Percentiles rank a stretch among this genome's conserved stretches.
These are phyloP conservation scores for Halenospora varia DNA, from an alignment of 495 filamentous ascomycete species.

Conservation along the genomic window DNA sequence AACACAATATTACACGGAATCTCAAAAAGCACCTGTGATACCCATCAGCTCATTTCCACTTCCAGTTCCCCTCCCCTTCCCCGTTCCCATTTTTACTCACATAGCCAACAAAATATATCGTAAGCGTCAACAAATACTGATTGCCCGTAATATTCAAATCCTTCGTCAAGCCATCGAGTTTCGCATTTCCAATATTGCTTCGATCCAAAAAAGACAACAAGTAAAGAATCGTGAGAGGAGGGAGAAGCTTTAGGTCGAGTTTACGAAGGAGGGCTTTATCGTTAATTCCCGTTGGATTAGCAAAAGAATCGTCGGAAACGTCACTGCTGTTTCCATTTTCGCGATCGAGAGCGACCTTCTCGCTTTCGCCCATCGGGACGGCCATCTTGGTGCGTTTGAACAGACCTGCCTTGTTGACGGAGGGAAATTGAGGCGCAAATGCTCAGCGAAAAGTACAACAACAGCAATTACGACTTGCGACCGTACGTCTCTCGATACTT, in stretches of 20 bases:
- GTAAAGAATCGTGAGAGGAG: slow-evolving; percentile 65
- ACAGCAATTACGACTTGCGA: too few species aligned
- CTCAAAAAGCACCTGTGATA: slow-evolving; percentile 26
- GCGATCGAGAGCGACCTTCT: slow-evolving; percentile 9
- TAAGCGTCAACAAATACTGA: slow-evolving; percentile 68
- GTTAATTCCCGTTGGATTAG: slow-evolving; percentile 36
- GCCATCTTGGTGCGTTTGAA: neutral
- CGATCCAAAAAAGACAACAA: slow-evolving; percentile 71
- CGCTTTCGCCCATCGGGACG: neutral
- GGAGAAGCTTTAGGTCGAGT: slow-evolving; percentile 60
- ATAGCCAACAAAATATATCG: slow-evolving; percentile 75
- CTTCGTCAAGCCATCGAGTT: slow-evolving; percentile 56
- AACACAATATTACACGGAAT: slow-evolving; percentile 72
- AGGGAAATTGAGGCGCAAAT: neutral
- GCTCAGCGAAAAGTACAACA: neutral
- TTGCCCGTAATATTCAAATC: slow-evolving; percentile 68
- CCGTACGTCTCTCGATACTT: too few species aligned
- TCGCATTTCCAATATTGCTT: slow-evolving; percentile 60
- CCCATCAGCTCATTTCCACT: slow-evolving; percentile 8
- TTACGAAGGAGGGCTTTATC: slow-evolving; percentile 63
- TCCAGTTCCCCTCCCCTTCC: slow-evolving; percentile 12
- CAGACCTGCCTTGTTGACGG: neutral
- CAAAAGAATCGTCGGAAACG: slow-evolving; percentile 25
- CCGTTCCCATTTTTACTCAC: slow-evolving; percentile 49
- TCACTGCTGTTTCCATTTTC: slow-evolving; percentile 6